phyloP scores from a whole-genome alignment of 352 stramenopile genomes.

The Phytophthora sojae region DNA sequence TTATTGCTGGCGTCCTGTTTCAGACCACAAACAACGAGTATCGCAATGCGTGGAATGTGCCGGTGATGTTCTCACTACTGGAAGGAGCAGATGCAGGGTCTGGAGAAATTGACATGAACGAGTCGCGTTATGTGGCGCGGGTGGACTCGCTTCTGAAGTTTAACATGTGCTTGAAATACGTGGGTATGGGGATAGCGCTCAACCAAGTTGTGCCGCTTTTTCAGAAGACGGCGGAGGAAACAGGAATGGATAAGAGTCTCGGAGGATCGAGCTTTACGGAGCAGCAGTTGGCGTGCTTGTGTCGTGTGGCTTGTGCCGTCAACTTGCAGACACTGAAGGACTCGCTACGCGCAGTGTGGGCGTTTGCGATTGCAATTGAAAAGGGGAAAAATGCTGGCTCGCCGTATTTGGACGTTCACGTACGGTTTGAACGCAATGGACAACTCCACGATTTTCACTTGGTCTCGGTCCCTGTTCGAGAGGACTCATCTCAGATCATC shows the following conservation, averaged over 20 bases:
- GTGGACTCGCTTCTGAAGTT: slow-evolving; percentile 38
- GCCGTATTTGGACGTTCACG: slow-evolving; percentile 29
- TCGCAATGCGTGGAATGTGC: slow-evolving; percentile 38
- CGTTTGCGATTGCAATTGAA: slow-evolving; percentile 31
- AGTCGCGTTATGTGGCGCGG: slow-evolving; percentile 36
- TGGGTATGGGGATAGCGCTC: slow-evolving; percentile 39
- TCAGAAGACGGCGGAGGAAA: slow-evolving; percentile 36
- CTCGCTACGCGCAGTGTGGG: slow-evolving; percentile 32
- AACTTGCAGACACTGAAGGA: slow-evolving; percentile 44
- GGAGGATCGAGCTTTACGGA: slow-evolving; percentile 23
- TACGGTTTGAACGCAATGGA: slow-evolving; percentile 36
- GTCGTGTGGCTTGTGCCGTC: slow-evolving; percentile 37
- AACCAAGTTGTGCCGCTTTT: slow-evolving; percentile 30
- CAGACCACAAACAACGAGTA: slow-evolving; percentile 25
- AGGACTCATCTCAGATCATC: slow-evolving; percentile 27
- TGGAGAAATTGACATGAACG: slow-evolving; percentile 27
- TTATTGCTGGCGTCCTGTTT: slow-evolving; percentile 32
- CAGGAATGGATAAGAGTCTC: slow-evolving; percentile 28
- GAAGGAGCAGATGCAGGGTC: slow-evolving; percentile 6
- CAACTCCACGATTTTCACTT: slow-evolving; percentile 39
- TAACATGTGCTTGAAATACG: slow-evolving; percentile 44
- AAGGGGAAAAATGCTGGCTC: slow-evolving; percentile 27
- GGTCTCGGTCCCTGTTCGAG: slow-evolving; percentile 33
- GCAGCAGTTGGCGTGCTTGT: slow-evolving; percentile 34
- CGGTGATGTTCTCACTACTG: slow-evolving; percentile 24